phyloP scores from a whole-genome alignment of 169 alveolate species.

The Cryptosporidium parvum region DNA sequence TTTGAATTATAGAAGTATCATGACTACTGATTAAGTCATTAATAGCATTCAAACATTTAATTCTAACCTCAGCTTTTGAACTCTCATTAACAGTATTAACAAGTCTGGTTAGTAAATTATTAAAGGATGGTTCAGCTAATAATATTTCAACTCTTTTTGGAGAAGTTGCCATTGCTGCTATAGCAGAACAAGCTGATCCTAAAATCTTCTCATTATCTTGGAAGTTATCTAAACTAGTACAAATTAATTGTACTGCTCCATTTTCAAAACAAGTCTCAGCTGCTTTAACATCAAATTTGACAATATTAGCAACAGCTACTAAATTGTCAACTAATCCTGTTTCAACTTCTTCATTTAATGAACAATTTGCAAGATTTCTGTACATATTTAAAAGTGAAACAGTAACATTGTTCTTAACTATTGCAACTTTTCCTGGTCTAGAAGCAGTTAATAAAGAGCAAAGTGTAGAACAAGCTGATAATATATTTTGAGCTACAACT shows the following conservation, averaged over 20 bases:
- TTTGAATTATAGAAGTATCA: constrained; percentile 62
- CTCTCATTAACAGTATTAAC: constrained; percentile 81
- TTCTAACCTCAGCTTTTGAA: constrained; percentile 52
- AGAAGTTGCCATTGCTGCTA: constrained; percentile 89
- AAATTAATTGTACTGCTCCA: constrained; percentile 84
- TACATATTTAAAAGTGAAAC: constrained; percentile 33
- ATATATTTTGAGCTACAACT: constrained; percentile 30
- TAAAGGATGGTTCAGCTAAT: constrained; percentile 86
- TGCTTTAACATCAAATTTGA: constrained; percentile 86
- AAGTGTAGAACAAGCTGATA: constrained; percentile 38
- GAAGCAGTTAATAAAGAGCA: constrained; percentile 36
- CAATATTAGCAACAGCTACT: constrained; percentile 83
- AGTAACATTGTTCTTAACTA: constrained; percentile 42
- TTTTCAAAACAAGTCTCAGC: constrained; percentile 87
- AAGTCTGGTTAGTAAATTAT: constrained; percentile 80
- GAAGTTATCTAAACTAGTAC: constrained; percentile 86
- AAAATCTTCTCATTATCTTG: constrained; percentile 86
- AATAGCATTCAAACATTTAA: constrained; percentile 59
- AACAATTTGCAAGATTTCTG: constrained; percentile 33
- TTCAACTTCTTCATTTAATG: constrained; percentile 58
- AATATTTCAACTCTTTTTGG: constrained; percentile 87
- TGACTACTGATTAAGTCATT: constrained; percentile 72
- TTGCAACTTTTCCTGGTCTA: constrained; percentile 60
- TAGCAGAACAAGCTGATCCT: constrained; percentile 88
- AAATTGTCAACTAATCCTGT: constrained; percentile 68